A percentile compares a stretch with the other conserved stretches of the same genome.
Evolutionary conservation across 345 rosid genomes (phyloP).

Genomic region (Linum lewisii): DNA sequence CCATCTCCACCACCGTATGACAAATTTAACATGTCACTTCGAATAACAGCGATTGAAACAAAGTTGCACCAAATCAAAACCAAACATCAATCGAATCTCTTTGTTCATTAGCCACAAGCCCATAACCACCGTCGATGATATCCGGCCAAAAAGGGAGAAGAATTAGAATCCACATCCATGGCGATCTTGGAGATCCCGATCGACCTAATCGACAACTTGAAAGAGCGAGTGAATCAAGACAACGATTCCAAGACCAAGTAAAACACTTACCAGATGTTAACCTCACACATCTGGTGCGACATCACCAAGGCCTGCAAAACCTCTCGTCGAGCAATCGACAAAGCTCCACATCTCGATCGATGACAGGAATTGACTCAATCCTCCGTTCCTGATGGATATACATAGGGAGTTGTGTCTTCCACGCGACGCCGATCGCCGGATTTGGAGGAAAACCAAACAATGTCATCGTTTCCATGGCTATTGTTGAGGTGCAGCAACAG

Average conservation of each 20-base stretch:
- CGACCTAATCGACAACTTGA: conserved; percentile 15
- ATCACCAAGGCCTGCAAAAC: conserved; percentile 16
- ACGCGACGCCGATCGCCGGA: conserved; percentile 9
- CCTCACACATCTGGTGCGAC: conserved; percentile 28
- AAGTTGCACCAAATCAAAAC: too few relatives aligned
- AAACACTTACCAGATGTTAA: conserved; percentile 11
- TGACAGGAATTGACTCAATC: conserved; percentile 33
- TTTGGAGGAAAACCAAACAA: too few relatives aligned
- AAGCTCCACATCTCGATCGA: conserved; percentile 13
- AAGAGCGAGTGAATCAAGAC: conserved; percentile 2
- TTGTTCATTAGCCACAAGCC: too few relatives aligned
- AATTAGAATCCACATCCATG: background rate
- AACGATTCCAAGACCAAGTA: background rate
- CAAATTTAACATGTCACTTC: too few relatives aligned
- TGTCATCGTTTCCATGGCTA: too few relatives aligned
- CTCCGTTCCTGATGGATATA: conserved; percentile 33
- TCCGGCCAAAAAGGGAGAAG: background rate
- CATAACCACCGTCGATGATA: conserved; percentile 12
- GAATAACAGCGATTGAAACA: too few relatives aligned
- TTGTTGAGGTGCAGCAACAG: too few relatives aligned
- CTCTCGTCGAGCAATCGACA: conserved; percentile 14
- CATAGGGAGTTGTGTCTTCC: conserved; percentile 33
- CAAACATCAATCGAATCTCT: too few relatives aligned
- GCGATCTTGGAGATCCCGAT: conserved; percentile 12
- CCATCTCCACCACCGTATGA: too few relatives aligned